Conservation (phyloP, 768 basidiomycete species). For the Asterophora lycoperdoides region DNA sequence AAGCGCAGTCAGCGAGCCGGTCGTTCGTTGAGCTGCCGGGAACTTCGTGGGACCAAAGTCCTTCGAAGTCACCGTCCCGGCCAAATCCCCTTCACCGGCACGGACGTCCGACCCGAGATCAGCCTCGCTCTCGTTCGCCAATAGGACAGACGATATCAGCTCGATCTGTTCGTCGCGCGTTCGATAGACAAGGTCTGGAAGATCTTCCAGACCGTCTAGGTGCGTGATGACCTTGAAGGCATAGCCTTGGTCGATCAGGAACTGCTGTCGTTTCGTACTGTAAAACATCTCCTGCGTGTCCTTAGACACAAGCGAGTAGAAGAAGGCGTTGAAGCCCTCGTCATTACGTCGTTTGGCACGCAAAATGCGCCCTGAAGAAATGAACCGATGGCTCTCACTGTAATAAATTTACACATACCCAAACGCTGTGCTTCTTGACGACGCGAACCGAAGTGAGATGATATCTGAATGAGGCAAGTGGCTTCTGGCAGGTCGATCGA, state of each 20-base stretch:
- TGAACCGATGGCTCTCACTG: conserved; percentile 8
- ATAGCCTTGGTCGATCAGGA: conserved; percentile 98
- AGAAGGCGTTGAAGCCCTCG: conserved; percentile 99
- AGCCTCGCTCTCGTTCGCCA: conserved; percentile 87
- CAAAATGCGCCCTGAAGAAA: conserved; percentile 78
- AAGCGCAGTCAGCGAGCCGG: conserved; percentile 76
- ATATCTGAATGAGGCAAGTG: conserved; percentile 98
- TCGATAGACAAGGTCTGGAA: conserved; percentile 88
- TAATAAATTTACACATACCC: conserved; percentile 44
- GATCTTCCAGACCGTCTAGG: conserved; percentile 83
- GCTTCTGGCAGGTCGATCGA: conserved; percentile 99
- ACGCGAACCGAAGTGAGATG: conserved; percentile 97
- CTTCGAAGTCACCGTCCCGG: conserved; percentile 82
- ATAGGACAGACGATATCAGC: conserved; percentile 86
- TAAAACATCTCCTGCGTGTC: conserved; percentile 99
- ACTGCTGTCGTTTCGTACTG: conserved; percentile 97
- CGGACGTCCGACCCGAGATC: conserved; percentile 83
- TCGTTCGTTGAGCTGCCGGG: conserved; percentile 69
- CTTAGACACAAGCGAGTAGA: conserved; percentile 98
- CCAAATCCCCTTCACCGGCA: conserved; percentile 79
- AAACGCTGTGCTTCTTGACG: conserved; percentile 96
- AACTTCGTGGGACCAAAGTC: conserved; percentile 78
- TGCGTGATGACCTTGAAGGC: conserved; percentile 99
- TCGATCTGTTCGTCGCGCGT: conserved; percentile 94
- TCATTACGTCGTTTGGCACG: conserved; percentile 97